Evolutionary conservation across 148 eudicot genomes (phyloP), one percentile per base, ranked within the genome.

Genomic region (Polygonum maritimum): DNA sequence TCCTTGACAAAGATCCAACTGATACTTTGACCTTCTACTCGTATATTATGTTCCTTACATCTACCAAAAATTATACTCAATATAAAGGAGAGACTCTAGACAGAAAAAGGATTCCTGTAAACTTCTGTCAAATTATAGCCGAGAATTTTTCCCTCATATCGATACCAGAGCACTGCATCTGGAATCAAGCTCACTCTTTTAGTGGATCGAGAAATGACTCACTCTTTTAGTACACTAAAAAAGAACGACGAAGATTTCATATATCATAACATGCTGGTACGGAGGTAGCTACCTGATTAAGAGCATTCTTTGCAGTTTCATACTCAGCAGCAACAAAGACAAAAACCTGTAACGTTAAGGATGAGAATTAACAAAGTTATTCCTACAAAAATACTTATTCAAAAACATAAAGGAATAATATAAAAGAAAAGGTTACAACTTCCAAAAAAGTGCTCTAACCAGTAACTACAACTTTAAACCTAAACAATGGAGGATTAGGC

Each of bases 321-420:
- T 94, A 94, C 77, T 94, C 98, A 7, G 98, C 98, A 33, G 98
- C 96, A 77, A 94, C 78, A 83, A 94, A 94, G 71, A 88, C 97
- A 81, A 94, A 94, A 31, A 94, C 96, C 98, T 94, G 90, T 76
- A 80, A 60, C 47, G 0, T 69, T 77, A 31, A 12, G 40, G 71
- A 65, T 33, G 41, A 65, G n/a, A 35, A 65, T 35, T 0, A 35
- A 67, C 41, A 67, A 36, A 16, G 45, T 38, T 16, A 45, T 67
- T 35, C 71, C 45, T 67, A 4, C 71, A 67, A 33, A 63, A 6
- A 35, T 36, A 67, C 5, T 10, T 40, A 63, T 63, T 63, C 40
- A 11, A 9, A 9, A 63, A 15, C 16, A 33, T 63, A 31, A 31
- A 33, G 33, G 36, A 22, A 10, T 22, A 10, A 16, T 0, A 31